These are phyloP conservation scores for Ramichloridium luteum DNA, from an alignment of 2,329 filamentous ascomycete genomes.

Conservation along the genomic window DNA sequence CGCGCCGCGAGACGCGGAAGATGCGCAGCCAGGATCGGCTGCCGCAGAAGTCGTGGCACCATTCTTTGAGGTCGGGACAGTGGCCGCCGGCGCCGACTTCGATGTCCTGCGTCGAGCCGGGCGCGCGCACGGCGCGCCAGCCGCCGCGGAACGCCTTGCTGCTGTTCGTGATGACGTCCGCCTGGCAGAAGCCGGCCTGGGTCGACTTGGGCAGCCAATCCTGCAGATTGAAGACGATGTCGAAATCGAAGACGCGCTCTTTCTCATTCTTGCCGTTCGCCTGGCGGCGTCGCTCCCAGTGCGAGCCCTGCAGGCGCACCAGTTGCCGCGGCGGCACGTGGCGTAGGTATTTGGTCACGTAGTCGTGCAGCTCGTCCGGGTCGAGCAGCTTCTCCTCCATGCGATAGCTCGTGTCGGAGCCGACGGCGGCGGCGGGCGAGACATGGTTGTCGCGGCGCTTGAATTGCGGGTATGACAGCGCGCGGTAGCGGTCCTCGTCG, in stretches of 20 bases:
- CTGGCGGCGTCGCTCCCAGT: slow-evolving; percentile 14
- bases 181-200: slow-evolving; percentile 16
- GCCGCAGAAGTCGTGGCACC: slow-evolving; percentile 57
- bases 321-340: slow-evolving; percentile 13
- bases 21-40: slow-evolving; percentile 45
- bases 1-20: slow-evolving; percentile 30
- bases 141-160: slow-evolving; percentile 56
- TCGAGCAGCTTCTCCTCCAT: slow-evolving; percentile 19
- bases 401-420: slow-evolving; percentile 16
- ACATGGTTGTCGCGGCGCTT: slow-evolving; percentile 4
- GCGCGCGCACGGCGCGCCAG: slow-evolving; percentile 41
- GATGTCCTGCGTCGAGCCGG: slow-evolving; percentile 33
- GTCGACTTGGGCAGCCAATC: slow-evolving; percentile 8
- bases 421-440: slow-evolving; percentile 7
- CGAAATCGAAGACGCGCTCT: slow-evolving; percentile 18
- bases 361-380: slow-evolving; percentile 12
- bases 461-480: slow-evolving; percentile 5
- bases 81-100: slow-evolving; percentile 31
- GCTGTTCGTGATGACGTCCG: slow-evolving; percentile 41
- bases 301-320: slow-evolving; percentile 19
- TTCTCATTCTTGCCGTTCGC: slow-evolving; percentile 20
- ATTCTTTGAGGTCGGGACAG: slow-evolving; percentile 41
- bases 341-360: slow-evolving; percentile 16
- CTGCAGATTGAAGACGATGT: slow-evolving; percentile 15
- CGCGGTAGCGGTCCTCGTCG: slow-evolving; percentile 13